These are phyloP conservation scores for Amphibolis antarctica DNA, from an alignment of 106 monocot genomes.

Conservation along the genomic window DNA sequence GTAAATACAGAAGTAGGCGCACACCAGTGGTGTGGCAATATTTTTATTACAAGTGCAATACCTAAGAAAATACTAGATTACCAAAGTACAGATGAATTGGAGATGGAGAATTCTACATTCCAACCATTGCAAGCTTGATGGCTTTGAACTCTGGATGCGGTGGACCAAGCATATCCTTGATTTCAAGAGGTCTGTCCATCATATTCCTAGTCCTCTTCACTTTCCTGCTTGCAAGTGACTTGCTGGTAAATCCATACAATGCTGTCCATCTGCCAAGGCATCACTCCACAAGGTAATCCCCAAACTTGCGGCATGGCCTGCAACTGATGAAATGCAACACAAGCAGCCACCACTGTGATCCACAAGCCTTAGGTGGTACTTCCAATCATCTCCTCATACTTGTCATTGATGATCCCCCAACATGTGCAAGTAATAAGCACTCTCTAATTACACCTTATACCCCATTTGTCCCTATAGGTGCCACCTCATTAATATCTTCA, in stretches of 20 bases:
- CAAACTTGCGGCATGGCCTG: constrained; percentile 93
- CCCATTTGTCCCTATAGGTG: constrained; percentile 60
- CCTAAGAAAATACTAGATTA: no score
- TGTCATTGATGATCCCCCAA: constrained; percentile 84
- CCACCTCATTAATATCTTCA: no score
- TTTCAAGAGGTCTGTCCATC: constrained; percentile 60
- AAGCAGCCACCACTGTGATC: constrained; percentile 89
- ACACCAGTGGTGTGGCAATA: no score
- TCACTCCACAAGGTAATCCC: constrained; percentile 91
- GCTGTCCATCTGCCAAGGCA: no score
- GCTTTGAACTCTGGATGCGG: constrained; percentile 70
- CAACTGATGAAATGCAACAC: constrained; percentile 92
- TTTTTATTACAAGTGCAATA: no score
- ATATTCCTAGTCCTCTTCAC: constrained; percentile 78
- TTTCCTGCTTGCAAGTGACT: constrained; percentile 58
- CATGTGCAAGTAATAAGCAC: constrained; percentile 83
- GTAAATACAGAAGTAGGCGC: no score
- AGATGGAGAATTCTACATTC: no score
- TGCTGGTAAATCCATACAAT: constrained; percentile 85
- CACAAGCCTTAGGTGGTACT: constrained; percentile 67
- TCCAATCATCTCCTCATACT: constrained; percentile 94
- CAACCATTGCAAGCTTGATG: not conserved
- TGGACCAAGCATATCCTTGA: constrained; percentile 70
- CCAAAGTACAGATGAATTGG: no score
- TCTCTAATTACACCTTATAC: constrained; percentile 84